phyloP scores from a whole-genome alignment of 306 rosid species.

The Betula pendula region DNA sequence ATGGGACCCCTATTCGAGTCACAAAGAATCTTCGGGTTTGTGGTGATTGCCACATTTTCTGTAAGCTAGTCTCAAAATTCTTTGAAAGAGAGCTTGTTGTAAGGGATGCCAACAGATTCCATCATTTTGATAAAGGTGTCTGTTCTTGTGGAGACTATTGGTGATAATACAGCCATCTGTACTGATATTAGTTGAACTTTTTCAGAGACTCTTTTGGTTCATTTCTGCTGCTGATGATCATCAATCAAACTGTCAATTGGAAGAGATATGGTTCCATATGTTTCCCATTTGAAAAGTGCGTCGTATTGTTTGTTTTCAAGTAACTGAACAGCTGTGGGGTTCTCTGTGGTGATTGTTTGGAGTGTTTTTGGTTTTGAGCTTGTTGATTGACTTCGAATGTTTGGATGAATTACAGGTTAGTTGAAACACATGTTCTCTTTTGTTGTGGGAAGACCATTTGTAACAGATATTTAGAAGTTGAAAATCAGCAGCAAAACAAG shows the following conservation, averaged over 20 bases:
- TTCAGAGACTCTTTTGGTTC: background rate
- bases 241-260: background rate
- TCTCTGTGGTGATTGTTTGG: background rate
- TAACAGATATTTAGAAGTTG: constrained; percentile 89
- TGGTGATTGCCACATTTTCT: constrained; percentile 67
- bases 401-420: constrained; percentile 70
- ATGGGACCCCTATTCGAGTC: constrained; percentile 52
- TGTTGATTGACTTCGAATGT: constrained; percentile 33
- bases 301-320: constrained; percentile 8
- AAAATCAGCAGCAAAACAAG: constrained; percentile 82
- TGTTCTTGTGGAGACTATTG: constrained; percentile 84
- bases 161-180: constrained; percentile 33
- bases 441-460: constrained; percentile 99
- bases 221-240: background rate
- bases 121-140: constrained; percentile 58
- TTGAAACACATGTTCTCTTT: constrained; percentile 96
- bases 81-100: constrained; percentile 53
- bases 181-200: background rate
- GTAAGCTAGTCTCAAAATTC: constrained; percentile 59
- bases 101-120: constrained; percentile 79
- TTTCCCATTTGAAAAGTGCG: background rate
- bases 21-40: constrained; percentile 71
- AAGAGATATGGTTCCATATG: background rate
- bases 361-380: constrained; percentile 20
- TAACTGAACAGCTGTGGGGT: background rate